Evolutionary conservation across 352 stramenopile species (phyloP).

Genomic region (Thraustotheca clavata): DNA sequence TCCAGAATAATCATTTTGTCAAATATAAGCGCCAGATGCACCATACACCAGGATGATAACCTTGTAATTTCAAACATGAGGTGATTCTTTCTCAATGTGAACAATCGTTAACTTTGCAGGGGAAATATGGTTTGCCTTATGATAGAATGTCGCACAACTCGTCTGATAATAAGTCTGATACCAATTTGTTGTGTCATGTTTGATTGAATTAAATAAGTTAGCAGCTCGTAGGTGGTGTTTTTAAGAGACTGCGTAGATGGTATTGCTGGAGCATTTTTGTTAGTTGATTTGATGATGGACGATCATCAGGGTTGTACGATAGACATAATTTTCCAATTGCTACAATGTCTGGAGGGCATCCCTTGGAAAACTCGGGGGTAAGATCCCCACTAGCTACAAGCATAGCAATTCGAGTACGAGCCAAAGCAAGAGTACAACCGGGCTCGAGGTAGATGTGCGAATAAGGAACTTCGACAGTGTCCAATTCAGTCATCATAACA

Average conservation of each 20-base stretch:
- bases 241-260: neutral
- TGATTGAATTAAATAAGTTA: no score
- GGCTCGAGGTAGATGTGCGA: neutral
- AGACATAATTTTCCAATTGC: neutral
- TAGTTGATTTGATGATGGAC: neutral
- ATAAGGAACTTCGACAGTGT: slow-evolving; percentile 12
- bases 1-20: no score
- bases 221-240: neutral
- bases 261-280: slow-evolving; percentile 1
- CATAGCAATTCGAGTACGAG: neutral
- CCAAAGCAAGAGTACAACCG: neutral
- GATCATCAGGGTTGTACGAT: neutral
- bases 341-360: neutral
- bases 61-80: no score
- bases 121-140: no score
- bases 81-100: no score
- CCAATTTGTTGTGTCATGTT: no score
- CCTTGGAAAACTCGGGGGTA: neutral
- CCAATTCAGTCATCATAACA: slow-evolving; percentile 7
- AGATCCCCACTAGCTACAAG: neutral
- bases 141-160: no score
- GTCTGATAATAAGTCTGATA: no score
- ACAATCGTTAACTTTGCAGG: no score
- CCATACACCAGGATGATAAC: no score
- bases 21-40: no score